Evolutionary conservation across 2,329 filamentous ascomycete species (phyloP), one percentile per base, ranked within the genome.

Genomic region (Zarea fungicola): DNA sequence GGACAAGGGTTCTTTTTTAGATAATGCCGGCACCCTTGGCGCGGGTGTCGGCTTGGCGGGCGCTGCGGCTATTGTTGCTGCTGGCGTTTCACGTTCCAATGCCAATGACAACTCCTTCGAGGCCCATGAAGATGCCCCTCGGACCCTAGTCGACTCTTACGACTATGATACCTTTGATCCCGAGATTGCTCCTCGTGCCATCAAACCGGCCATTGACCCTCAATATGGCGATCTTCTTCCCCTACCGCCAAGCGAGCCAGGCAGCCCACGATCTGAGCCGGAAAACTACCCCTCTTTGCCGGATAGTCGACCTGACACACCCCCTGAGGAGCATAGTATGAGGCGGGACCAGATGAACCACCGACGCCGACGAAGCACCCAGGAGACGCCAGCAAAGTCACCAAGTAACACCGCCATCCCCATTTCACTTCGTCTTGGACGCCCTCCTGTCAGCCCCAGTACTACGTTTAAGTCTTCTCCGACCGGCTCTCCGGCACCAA

Each of bases 21-120:
- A 68, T 84, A 80, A 78, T 75, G 78, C 81, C 80, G 80, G 72
- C 76, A 84, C 75, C 76, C 73, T 77, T 80, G 80, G 80, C 80
- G 78, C 76, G 74, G 80, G 80, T 84, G 81, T 71, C 80, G 81
- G 81, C 77, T 63, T 77, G 67, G 74, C 71, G 70, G 73, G 74
- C 66, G 72, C 69, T 63, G 73, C 67, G 55, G 67, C 66, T 60
- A 68, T 65, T 51, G 55, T 67, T 55, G 62, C 65, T 59, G 64
- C 67, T 59, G 61, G 66, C 59, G 60, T 62, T 57, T 61, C 65
- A 63, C 68, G 65, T 58, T 64, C 67, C 58, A 50, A 53, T 39
- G 54, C 62, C 66, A 53, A 42, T 51, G 58, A 61, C 52, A 54
- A 60, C 50, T 54, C 49, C 40, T 51, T 52, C 44, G 56, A 64